Conservation (phyloP, 495 filamentous ascomycete genomes). For the Staphylotrichum tortipilum region DNA sequence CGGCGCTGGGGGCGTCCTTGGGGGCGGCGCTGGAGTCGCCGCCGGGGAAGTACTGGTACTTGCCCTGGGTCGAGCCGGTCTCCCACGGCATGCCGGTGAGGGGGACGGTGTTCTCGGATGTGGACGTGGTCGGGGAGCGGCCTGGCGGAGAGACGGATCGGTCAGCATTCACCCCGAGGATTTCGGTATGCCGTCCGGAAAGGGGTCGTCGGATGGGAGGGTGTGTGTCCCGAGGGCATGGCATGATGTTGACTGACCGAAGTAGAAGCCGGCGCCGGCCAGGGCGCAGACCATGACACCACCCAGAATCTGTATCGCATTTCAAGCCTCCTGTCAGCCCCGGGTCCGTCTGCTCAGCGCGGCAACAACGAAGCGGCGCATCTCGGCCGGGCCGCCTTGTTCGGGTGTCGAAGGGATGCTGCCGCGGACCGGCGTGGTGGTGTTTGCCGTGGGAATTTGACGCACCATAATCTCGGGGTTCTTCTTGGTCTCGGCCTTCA, state of each 20-base stretch:
- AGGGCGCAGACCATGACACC: constrained; percentile 88
- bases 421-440: background rate
- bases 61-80: constrained; percentile 51
- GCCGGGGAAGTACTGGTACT: constrained; percentile 89
- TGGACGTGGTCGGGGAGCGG: constrained; percentile 74
- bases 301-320: constrained; percentile 60
- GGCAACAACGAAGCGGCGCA: background rate
- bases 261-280: constrained; percentile 79
- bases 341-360: background rate
- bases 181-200: too few species aligned
- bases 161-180: too few species aligned
- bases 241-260: constrained; percentile 41
- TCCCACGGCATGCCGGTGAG: constrained; percentile 90
- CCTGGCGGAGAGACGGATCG: constrained; percentile 40
- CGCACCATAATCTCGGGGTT: constrained; percentile 45
- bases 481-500: constrained; percentile 43
- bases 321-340: constrained; percentile 14
- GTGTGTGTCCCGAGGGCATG: background rate
- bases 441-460: constrained; percentile 15
- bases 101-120: constrained; percentile 68
- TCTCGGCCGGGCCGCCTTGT: background rate
- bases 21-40: constrained; percentile 67
- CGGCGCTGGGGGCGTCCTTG: constrained; percentile 84
- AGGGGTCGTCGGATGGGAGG: too few species aligned
- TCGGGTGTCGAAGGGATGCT: background rate